Base-by-base conservation (phyloP, 495 filamentous ascomycete species). In the Beverwykella pulmonaria region DNA sequence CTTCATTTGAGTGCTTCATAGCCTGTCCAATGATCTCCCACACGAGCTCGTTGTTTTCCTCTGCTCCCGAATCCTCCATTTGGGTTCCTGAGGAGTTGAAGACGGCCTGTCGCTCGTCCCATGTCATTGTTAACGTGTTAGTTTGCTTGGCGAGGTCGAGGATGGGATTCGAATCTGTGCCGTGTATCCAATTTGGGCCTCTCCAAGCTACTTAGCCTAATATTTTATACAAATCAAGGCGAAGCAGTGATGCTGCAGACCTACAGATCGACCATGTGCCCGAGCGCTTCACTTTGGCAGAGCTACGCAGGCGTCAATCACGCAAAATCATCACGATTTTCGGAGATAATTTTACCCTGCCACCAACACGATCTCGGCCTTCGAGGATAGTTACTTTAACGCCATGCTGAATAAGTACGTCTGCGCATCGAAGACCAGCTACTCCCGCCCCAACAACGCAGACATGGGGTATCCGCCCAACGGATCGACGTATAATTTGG, bases 121-220 rank as follows among this genome's bases (percentile, higher is more conserved):
- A 86, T 56, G 79, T 80, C 61, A 87, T 82, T 15, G 85, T 78
- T 0, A 75, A 65, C 0, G 90, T 92, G 2, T 82, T 76, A 0
- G 89, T 92, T 70, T 86, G 77, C 65, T 84, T 82, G 15, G 91
- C 92, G 30, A 98, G 81, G 34, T 89, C 83, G 57, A 90, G 75
- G 46, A 98, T 93, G 5, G 94, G 93, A 73, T 97, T 98, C 53
- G 89, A 77, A 1, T 87, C 82, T 0, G 90, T 89, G 36, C 94
- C 94, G 75, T 98, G 93, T 26, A 97, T 95, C 93, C 93, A 97
- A 73, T 97, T 98, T 7, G 93, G 88, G 6, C 93, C 93, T 22
- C 91, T 30, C 15, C 39, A 19, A 15, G 63, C 2, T 27, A 54
- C 8, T 71, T 64, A 70, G 69, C 22, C 46, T 53, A 29, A 59